Base-by-base conservation (phyloP, 441 rosid species). In the Sinapis alba region DNA sequence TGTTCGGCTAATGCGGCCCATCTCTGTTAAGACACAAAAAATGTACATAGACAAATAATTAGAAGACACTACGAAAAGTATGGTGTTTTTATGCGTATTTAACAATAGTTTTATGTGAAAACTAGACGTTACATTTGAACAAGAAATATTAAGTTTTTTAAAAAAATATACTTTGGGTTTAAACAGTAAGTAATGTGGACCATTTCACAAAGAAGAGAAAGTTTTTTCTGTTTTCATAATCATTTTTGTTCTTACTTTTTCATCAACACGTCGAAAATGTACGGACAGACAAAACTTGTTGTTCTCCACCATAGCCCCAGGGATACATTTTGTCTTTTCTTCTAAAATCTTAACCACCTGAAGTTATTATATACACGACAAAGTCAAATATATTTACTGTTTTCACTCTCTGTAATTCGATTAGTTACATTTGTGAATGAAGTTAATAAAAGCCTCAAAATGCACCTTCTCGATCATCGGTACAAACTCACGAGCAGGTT, bases 271-370 rank as follows among this genome's bases (percentile, higher is more conserved):
- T 11, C 94, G 78, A 75, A 84, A 89, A 81, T 89, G 94, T 74
- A 89, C 92, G 71, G 94, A 86, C 60, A 87, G 73, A 74, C 94
- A 89, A 65, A 89, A 89, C 79, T 86, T 87, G 84, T 89, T 89
- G 74, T 89, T 86, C 81, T 89, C 94, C 80, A 89, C 90, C 79
- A 72, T 73, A 26, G 87, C 86, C 61, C 94, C 92, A 5, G 83
- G 83, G 67, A 84, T 89, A 19, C 84, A 74, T 77, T 85, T 86
- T 59, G 90, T 87, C 77, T 84, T 79, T 81, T 92, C 90, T 23
- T 81, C 50, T 81, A 94, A 76, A 47, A 84, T 68, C 62, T 81
- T 80, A 74, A 80, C 86, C 50, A 88, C 97, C 97, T 93, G 81
- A 71, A 84, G 54, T 74, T 56, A n/a, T n/a, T n/a, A 61, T 28